Percentiles rank a stretch among this genome's conserved stretches.
These are phyloP conservation scores for Raffaelea arxii DNA, from an alignment of 2,329 filamentous ascomycete genomes.

Conservation along the genomic window DNA sequence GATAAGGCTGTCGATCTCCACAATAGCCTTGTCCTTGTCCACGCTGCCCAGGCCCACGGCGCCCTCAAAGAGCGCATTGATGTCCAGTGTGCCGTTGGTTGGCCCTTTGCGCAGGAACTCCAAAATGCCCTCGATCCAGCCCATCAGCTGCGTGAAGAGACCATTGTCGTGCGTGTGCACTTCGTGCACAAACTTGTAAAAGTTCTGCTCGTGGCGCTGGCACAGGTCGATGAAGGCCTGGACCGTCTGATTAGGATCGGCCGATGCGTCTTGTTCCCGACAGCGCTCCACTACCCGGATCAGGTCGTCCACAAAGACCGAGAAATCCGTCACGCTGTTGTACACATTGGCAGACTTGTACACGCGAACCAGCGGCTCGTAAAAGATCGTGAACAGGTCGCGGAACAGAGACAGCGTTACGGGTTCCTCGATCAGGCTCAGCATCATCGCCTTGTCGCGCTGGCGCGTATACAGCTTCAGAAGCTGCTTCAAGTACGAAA, in stretches of 20 bases:
- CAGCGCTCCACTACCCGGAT: slow-evolving; percentile 64
- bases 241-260: slow-evolving; percentile 95
- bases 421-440: slow-evolving; percentile 87
- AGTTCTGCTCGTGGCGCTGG: slow-evolving; percentile 87
- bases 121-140: slow-evolving; percentile 91
- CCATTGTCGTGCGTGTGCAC: slow-evolving; percentile 96
- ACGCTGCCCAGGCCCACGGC: slow-evolving; percentile 58
- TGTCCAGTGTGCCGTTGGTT: slow-evolving; percentile 75
- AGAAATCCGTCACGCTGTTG: slow-evolving; percentile 93
- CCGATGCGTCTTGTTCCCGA: slow-evolving; percentile 69
- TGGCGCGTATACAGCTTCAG: slow-evolving; percentile 86
- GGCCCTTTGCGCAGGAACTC: slow-evolving; percentile 87
- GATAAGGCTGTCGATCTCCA: slow-evolving; percentile 78
- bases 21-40: slow-evolving; percentile 61
- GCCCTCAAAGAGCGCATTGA: slow-evolving; percentile 86
- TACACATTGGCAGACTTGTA: slow-evolving; percentile 99
- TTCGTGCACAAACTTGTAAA: slow-evolving; percentile 98
- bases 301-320: slow-evolving; percentile 84
- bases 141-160: slow-evolving; percentile 91
- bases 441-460: slow-evolving; percentile 95
- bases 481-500: slow-evolving; percentile 89
- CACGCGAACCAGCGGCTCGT: slow-evolving; percentile 90
- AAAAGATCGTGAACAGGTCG: slow-evolving; percentile 97
- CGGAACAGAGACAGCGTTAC: slow-evolving; percentile 95
- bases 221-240: slow-evolving; percentile 97